phyloP scores from a whole-genome alignment of 352 stramenopile species.

The Phytophthora ohioensis region DNA sequence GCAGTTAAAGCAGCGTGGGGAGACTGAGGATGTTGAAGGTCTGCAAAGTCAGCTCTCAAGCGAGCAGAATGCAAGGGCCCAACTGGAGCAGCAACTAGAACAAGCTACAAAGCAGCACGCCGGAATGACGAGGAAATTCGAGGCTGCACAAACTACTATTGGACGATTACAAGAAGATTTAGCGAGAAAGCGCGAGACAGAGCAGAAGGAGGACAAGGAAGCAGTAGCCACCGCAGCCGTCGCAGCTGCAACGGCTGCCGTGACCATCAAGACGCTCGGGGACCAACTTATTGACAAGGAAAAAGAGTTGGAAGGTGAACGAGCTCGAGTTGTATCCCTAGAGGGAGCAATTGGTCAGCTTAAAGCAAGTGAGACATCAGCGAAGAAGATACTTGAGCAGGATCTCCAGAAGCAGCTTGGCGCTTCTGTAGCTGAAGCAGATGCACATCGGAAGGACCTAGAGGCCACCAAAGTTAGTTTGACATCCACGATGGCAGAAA shows the following conservation, averaged over 20 bases:
- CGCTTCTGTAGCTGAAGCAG: constrained; percentile 22
- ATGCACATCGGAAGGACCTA: constrained; percentile 26
- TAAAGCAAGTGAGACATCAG: constrained; percentile 19
- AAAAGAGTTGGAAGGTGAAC: constrained; percentile 31
- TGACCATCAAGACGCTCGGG: constrained; percentile 32
- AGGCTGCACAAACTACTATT: constrained; percentile 39
- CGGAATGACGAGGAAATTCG: constrained; percentile 37
- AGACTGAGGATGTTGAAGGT: constrained; percentile 21
- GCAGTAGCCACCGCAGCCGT: constrained; percentile 25
- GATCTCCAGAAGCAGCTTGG: constrained; percentile 36
- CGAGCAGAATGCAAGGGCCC: constrained; percentile 26
- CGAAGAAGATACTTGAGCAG: constrained; percentile 30
- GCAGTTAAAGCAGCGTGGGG: constrained; percentile 25
- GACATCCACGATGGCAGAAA: constrained; percentile 28
- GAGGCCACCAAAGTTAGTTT: constrained; percentile 27
- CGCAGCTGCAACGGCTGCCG: constrained; percentile 27
- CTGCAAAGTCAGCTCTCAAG: constrained; percentile 34
- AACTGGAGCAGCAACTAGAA: constrained; percentile 39
- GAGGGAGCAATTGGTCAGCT: constrained; percentile 38
- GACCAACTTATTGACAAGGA: constrained; percentile 37
- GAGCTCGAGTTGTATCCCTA: constrained; percentile 26
- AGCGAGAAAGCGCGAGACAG: constrained; percentile 26
- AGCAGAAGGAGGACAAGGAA: constrained; percentile 30
- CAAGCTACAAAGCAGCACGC: constrained; percentile 32
- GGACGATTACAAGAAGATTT: constrained; percentile 48